Conservation (phyloP, 108 stramenopile species). For the Hondaea fermentalgiana region DNA sequence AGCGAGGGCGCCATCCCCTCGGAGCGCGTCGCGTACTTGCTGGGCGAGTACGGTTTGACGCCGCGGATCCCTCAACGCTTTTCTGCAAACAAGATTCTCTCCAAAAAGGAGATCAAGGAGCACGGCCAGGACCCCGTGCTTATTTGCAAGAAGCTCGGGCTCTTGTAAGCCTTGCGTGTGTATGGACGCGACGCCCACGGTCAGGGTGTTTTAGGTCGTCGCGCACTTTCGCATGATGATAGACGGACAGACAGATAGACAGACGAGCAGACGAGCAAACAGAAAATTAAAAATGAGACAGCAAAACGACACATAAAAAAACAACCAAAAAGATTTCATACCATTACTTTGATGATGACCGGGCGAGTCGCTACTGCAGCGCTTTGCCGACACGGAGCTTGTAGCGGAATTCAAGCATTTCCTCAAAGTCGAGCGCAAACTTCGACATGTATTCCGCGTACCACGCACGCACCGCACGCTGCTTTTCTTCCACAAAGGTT, state of each 20-base stretch:
- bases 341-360: not conserved
- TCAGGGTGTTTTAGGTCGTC: too few relatives aligned
- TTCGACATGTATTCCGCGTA: constrained; percentile 28
- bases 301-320: too few relatives aligned
- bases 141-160: not conserved
- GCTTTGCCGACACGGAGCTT: not conserved
- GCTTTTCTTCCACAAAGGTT: not conserved
- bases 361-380: not conserved
- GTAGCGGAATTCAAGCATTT: not conserved
- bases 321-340: too few relatives aligned
- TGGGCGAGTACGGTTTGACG: constrained; percentile 60
- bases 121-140: not conserved
- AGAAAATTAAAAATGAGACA: too few relatives aligned
- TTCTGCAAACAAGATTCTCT: not conserved
- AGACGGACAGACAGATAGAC: too few relatives aligned
- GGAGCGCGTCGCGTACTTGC: constrained; percentile 84
- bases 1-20: constrained; percentile 86
- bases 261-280: too few relatives aligned
- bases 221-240: too few relatives aligned
- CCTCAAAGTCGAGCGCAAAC: constrained; percentile 4
- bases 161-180: not conserved
- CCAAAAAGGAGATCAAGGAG: not conserved
- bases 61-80: not conserved
- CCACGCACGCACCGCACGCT: constrained; percentile 20
- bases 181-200: not conserved